These are phyloP conservation scores for Sporobolomyces roseus DNA, from an alignment of 768 basidiomycete genomes.

Conservation along the genomic window DNA sequence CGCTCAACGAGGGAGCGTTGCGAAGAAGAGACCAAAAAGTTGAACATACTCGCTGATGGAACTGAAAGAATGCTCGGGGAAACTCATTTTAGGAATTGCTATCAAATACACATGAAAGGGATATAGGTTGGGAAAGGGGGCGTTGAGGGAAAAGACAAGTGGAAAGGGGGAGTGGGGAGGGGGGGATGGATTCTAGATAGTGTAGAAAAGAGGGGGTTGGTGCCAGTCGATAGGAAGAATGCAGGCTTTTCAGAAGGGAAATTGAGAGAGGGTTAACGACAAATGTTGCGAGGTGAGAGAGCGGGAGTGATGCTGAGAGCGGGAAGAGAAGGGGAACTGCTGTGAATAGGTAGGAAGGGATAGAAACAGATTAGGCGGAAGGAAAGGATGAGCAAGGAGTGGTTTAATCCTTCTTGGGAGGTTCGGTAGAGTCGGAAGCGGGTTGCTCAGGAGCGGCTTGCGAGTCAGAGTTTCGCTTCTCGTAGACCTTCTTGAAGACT, in stretches of 20 bases:
- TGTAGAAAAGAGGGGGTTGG: background rate
- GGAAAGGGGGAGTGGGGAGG: conserved; percentile 4
- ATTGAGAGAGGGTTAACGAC: background rate
- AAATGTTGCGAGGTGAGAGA: background rate
- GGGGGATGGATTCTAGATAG: no score
- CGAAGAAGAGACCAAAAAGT: no score
- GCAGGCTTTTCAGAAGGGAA: background rate
- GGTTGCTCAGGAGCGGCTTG: conserved; percentile 20
- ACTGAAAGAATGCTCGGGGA: no score
- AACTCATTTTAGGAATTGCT: no score
- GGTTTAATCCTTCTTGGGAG: conserved; percentile 24
- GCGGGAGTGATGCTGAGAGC: background rate
- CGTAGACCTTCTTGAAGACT: conserved; percentile 25
- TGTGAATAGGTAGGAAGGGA: background rate
- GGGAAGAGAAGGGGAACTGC: no score
- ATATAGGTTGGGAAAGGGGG: no score
- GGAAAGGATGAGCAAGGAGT: background rate
- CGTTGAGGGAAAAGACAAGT: background rate
- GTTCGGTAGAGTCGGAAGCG: conserved; percentile 18
- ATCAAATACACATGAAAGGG: conserved; percentile 11
- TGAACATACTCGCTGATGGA: no score
- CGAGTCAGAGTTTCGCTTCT: conserved; percentile 16
- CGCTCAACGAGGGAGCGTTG: no score
- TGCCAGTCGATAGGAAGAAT: background rate
- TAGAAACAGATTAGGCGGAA: background rate